phyloP scores from a whole-genome alignment of 179 eudicot genomes.

The Vitellaria paradoxa region DNA sequence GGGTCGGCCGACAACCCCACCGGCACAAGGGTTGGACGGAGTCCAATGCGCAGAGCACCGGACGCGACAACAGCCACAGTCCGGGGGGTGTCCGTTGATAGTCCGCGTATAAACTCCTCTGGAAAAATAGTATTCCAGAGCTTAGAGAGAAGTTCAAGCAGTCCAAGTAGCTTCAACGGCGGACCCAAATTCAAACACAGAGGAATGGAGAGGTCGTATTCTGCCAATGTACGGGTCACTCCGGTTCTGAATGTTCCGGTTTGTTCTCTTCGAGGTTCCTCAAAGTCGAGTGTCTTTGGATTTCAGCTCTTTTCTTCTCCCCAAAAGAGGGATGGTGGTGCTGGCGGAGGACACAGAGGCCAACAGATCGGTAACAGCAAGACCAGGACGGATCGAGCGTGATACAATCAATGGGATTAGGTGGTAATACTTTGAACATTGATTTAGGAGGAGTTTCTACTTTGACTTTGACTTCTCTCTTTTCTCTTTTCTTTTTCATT shows the following conservation, averaged over 20 bases:
- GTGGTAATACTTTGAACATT: not conserved
- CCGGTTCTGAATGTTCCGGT: constrained; percentile 96
- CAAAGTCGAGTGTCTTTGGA: constrained; percentile 52
- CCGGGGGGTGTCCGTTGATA: constrained; percentile 62
- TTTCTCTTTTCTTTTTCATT: not conserved
- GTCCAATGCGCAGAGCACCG: constrained; percentile 27
- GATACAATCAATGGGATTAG: not conserved
- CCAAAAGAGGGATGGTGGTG: constrained; percentile 34
- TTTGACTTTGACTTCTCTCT: not conserved
- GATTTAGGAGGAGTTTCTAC: not conserved
- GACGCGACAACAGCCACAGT: constrained; percentile 22
- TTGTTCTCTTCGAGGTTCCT: constrained; percentile 62
- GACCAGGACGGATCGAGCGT: constrained; percentile 25
- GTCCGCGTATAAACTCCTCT: constrained; percentile 88
- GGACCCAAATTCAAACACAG: constrained; percentile 57
- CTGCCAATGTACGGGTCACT: constrained; percentile 78
- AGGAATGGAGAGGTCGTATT: constrained; percentile 84
- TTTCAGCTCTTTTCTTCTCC: constrained; percentile 55
- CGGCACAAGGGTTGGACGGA: constrained; percentile 27
- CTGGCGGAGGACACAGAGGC: constrained; percentile 11
- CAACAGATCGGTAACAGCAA: constrained; percentile 14
- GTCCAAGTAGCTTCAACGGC: constrained; percentile 80
- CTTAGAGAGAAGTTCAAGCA: constrained; percentile 81
- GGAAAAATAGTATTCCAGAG: constrained; percentile 79
- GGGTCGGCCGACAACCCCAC: constrained; percentile 24